Evolutionary conservation across 169 alveolate species (phyloP).

Genomic region (Babesia bigemina): DNA sequence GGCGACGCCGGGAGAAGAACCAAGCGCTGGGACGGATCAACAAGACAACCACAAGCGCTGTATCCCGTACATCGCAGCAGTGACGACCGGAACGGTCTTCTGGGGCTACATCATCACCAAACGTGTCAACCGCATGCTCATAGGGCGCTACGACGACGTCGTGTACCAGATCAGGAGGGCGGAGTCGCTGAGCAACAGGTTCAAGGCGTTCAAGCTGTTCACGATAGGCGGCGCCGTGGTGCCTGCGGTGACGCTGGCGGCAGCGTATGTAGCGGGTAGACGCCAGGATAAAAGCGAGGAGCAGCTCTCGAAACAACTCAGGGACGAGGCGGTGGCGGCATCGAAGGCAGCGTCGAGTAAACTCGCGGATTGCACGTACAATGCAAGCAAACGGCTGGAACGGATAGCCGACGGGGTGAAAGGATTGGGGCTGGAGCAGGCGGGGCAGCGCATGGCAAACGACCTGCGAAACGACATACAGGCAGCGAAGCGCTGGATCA

Average conservation of each 20-base stretch:
- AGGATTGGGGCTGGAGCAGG: constrained; percentile 19
- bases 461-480: constrained; percentile 51
- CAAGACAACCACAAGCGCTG: neutral
- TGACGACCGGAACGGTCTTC: constrained; percentile 43
- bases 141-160: constrained; percentile 28
- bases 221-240: constrained; percentile 58
- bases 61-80: constrained; percentile 12
- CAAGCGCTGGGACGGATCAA: neutral
- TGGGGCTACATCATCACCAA: constrained; percentile 54
- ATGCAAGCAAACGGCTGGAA: constrained; percentile 49
- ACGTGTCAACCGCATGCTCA: constrained; percentile 48
- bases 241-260: constrained; percentile 33
- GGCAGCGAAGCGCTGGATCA: constrained; percentile 43
- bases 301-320: neutral
- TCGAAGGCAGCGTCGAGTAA: constrained; percentile 18
- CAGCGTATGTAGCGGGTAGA: constrained; percentile 1
- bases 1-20: neutral
- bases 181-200: constrained; percentile 55
- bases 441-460: constrained; percentile 41
- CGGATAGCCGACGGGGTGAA: constrained; percentile 37
- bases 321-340: constrained; percentile 11
- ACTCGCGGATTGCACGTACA: constrained; percentile 23
- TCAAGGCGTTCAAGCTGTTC: constrained; percentile 57
- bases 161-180: constrained; percentile 63
- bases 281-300: neutral